Evolutionary conservation across 345 rosid genomes (phyloP).

Genomic region (Gossypioides kirkii): DNA sequence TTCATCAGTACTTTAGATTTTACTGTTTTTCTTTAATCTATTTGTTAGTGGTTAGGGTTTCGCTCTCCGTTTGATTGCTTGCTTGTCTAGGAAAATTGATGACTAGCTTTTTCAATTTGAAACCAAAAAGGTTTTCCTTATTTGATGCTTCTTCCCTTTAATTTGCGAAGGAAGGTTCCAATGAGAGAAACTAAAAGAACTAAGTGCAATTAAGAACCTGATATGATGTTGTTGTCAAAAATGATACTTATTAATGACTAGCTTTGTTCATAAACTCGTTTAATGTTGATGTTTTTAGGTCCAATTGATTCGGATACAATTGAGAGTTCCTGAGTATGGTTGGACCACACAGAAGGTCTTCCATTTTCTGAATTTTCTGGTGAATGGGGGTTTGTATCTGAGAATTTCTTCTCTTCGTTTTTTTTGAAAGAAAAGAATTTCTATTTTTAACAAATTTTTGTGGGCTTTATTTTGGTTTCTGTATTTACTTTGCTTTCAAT

Average conservation of each 20-base stretch:
- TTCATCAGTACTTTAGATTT: background rate
- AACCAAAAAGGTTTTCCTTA: background rate
- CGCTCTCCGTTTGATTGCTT: background rate
- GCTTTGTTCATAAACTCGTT: background rate
- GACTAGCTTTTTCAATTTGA: background rate
- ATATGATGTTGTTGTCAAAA: background rate
- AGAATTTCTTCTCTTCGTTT: background rate
- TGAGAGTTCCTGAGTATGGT: slow-evolving; percentile 90
- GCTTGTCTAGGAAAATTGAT: background rate
- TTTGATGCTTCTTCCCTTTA: background rate
- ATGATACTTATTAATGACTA: background rate
- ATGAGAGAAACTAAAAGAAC: background rate
- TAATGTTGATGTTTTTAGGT: slow-evolving; percentile 35
- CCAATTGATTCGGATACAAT: slow-evolving; percentile 79
- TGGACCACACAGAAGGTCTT: slow-evolving; percentile 98
- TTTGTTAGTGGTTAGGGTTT: background rate
- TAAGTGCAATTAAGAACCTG: background rate
- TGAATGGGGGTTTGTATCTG: slow-evolving; percentile 65
- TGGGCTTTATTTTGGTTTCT: background rate
- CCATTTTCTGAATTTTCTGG: slow-evolving; percentile 87
- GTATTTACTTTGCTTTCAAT: slow-evolving; percentile 4
- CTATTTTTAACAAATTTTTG: background rate
- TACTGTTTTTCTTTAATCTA: background rate
- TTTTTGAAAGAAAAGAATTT: background rate
- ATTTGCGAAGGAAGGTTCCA: background rate